Conservation (phyloP, 768 basidiomycete genomes). For the Podaxis sp. region DNA sequence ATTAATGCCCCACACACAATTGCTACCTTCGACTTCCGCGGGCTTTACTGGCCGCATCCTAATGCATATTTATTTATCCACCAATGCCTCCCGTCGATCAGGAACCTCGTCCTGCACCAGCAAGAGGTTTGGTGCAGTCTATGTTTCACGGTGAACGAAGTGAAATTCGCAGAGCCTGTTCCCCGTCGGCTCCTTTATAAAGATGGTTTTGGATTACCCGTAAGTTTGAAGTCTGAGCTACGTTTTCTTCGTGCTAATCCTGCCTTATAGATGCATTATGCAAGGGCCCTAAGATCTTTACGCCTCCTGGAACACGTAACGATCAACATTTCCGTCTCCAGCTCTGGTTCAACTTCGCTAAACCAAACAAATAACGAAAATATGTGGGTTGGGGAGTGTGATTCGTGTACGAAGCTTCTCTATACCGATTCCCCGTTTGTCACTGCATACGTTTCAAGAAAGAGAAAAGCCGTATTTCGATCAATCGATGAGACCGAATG, state of each 20-base stretch:
- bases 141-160: not conserved
- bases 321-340: not conserved
- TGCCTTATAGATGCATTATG: slow-evolving; percentile 8
- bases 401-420: slow-evolving; percentile 5
- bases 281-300: slow-evolving; percentile 1
- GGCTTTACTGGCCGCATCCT: not conserved
- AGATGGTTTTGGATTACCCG: slow-evolving; percentile 7
- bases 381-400: slow-evolving; percentile 15
- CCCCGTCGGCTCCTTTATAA: slow-evolving; percentile 1
- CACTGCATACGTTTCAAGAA: not conserved
- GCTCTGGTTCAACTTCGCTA: not conserved
- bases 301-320: not conserved
- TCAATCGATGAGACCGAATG: not conserved
- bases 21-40: not conserved
- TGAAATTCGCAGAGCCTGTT: not conserved
- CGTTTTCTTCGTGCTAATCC: not conserved
- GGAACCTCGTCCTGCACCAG: not conserved
- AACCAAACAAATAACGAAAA: not conserved
- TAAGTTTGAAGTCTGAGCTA: not conserved
- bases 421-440: not conserved
- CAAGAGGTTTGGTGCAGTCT: slow-evolving; percentile 9
- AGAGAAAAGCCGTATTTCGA: not conserved
- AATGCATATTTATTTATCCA: not conserved
- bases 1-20: not conserved
- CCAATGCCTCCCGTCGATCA: not conserved